Conservation (phyloP, 371 early-diverging fungal genomes). For the Syncephalastrum contaminatum region DNA sequence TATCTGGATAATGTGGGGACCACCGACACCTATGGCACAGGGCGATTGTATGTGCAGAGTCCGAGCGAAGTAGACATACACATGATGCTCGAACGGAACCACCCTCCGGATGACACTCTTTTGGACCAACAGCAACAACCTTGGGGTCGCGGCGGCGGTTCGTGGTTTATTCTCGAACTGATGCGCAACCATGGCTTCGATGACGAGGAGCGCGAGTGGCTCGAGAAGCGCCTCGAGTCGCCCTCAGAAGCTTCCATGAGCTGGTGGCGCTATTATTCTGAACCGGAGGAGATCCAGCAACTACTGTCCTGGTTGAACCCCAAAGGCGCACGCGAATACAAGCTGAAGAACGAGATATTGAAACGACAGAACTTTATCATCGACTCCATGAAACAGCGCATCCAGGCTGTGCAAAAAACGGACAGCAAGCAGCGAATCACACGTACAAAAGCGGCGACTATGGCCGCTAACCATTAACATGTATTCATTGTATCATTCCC, state of each 20-base stretch:
- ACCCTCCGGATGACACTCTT: conserved; percentile 9
- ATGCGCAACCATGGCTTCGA: conserved; percentile 45
- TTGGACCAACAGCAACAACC: conserved; percentile 27
- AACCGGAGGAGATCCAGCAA: conserved; percentile 50
- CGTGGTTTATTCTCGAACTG: conserved; percentile 34
- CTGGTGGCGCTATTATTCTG: conserved; percentile 53
- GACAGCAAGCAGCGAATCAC: too few species aligned
- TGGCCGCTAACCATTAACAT: too few species aligned
- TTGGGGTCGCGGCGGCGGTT: conserved; percentile 44
- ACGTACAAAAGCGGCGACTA: too few species aligned
- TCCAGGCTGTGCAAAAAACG: conserved; percentile 9
- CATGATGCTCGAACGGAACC: conserved; percentile 38
- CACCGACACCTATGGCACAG: conserved; percentile 57
- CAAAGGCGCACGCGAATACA: conserved; percentile 43
- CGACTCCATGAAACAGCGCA: conserved; percentile 42
- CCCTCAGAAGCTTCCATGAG: conserved; percentile 9
- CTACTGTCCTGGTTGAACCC: conserved; percentile 47
- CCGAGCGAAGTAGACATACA: conserved; percentile 55
- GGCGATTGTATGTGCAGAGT: conserved; percentile 64
- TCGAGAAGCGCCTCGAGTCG: conserved; percentile 25
- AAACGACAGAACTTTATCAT: conserved; percentile 38
- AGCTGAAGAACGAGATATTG: conserved; percentile 23
- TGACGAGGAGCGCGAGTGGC: conserved; percentile 40
- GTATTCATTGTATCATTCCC: too few species aligned
- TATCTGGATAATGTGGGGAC: conserved; percentile 79